Conservation (phyloP, 169 alveolate species). For the Cryptosporidium xiaoi region DNA sequence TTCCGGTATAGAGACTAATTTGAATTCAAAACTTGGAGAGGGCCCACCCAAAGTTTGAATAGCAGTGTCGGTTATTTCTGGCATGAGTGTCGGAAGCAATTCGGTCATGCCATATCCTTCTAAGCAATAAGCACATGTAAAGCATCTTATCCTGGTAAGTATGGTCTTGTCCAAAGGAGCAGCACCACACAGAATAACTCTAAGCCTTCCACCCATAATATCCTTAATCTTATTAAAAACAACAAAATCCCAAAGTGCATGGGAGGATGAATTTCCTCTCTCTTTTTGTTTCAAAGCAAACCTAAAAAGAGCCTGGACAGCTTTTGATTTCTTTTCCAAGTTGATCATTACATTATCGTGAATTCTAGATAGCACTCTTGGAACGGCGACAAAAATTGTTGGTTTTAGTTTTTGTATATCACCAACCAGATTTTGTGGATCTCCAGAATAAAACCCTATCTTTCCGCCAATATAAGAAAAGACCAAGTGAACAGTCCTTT, state of each 20-base stretch:
- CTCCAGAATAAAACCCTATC: slow-evolving; percentile 85
- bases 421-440: slow-evolving; percentile 80
- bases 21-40: slow-evolving; percentile 82
- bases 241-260: slow-evolving; percentile 76
- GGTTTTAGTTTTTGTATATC: slow-evolving; percentile 92
- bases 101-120: slow-evolving; percentile 97
- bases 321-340: slow-evolving; percentile 79
- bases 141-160: slow-evolving; percentile 85
- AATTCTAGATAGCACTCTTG: slow-evolving; percentile 92
- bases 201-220: slow-evolving; percentile 91
- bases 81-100: slow-evolving; percentile 86
- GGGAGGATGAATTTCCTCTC: slow-evolving; percentile 26
- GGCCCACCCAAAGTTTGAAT: slow-evolving; percentile 90
- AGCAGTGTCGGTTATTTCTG: slow-evolving; percentile 82
- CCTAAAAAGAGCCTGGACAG: slow-evolving; percentile 81
- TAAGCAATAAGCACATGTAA: slow-evolving; percentile 84
- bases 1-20: slow-evolving; percentile 92
- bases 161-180: slow-evolving; percentile 90
- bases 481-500: slow-evolving; percentile 79
- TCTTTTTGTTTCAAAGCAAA: slow-evolving; percentile 79
- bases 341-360: slow-evolving; percentile 88
- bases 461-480: slow-evolving; percentile 76
- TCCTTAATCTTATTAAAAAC: slow-evolving; percentile 84
- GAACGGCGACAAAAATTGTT: slow-evolving; percentile 94
- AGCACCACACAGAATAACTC: slow-evolving; percentile 88